Evolutionary conservation across 2,329 filamentous ascomycete genomes (phyloP).

Genomic region (Fonsecaea nubica): DNA sequence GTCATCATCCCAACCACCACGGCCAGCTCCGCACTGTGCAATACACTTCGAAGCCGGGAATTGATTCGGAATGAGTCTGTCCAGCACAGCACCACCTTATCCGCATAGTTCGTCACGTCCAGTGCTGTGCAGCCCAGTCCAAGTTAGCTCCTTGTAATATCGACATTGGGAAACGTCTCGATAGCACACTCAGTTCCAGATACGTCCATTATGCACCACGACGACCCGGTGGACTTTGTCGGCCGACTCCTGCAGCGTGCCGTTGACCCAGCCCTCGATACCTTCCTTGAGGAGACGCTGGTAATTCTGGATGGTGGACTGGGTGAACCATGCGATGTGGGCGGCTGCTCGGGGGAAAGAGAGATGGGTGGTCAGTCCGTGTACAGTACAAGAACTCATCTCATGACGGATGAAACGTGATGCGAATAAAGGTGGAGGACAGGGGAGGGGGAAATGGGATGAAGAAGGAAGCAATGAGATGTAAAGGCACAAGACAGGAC

Average conservation of each 20-base stretch:
- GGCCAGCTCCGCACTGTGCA: not conserved
- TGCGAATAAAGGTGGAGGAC: not conserved
- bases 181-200: slow-evolving; percentile 28
- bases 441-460: not conserved
- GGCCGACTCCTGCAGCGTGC: slow-evolving; percentile 27
- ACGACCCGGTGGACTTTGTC: slow-evolving; percentile 30
- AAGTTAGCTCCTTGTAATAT: too few relatives aligned
- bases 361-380: not conserved
- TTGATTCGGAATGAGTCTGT: too few relatives aligned
- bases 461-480: not conserved
- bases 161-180: too few relatives aligned
- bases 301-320: slow-evolving; percentile 56
- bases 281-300: slow-evolving; percentile 54
- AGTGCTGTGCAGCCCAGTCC: not conserved
- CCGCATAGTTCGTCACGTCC: too few relatives aligned
- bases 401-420: not conserved
- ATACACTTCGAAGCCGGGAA: not conserved
- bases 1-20: not conserved
- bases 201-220: slow-evolving; percentile 35
- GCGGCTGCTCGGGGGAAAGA: slow-evolving; percentile 43
- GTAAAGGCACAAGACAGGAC: slow-evolving; percentile 3
- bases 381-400: not conserved
- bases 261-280: slow-evolving; percentile 48
- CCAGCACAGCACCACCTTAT: not conserved
- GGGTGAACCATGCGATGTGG: slow-evolving; percentile 62